These are phyloP conservation scores for Pseudogymnoascus sp. DNA, from an alignment of 2,329 filamentous ascomycete genomes.

Conservation along the genomic window DNA sequence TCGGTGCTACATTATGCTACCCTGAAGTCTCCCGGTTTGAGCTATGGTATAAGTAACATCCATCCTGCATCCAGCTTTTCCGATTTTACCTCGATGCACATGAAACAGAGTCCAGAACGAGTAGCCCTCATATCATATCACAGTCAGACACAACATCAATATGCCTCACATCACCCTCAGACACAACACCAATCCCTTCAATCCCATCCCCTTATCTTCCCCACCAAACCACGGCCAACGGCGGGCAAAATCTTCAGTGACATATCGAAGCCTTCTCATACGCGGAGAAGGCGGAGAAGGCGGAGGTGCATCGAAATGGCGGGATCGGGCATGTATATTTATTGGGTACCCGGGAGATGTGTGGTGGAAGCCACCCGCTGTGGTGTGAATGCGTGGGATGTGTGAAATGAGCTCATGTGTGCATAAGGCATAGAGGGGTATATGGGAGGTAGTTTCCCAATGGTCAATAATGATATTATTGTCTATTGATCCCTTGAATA, in stretches of 20 bases:
- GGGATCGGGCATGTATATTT: neutral
- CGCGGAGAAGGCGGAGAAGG: neutral
- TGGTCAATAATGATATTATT: neutral
- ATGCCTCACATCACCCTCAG: neutral
- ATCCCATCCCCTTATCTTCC: neutral
- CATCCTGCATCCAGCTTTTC: no score
- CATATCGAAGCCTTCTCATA: neutral
- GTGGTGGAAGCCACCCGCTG: neutral
- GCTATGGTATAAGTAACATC: no score
- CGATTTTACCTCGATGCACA: no score
- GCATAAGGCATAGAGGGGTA: neutral
- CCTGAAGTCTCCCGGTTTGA: no score
- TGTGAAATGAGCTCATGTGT: neutral
- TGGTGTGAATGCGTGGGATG: no score
- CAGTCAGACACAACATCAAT: neutral
- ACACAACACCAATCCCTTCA: neutral
- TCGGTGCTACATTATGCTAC: neutral
- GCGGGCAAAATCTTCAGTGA: neutral
- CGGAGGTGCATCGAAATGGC: neutral
- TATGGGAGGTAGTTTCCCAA: neutral
- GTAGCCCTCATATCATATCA: neutral
- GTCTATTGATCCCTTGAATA: neutral
- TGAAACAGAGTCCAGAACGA: neutral
- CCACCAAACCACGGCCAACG: neutral
- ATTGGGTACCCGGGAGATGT: neutral